These are phyloP conservation scores for Monascus purpureus DNA, from an alignment of 495 filamentous ascomycete species.

Conservation along the genomic window DNA sequence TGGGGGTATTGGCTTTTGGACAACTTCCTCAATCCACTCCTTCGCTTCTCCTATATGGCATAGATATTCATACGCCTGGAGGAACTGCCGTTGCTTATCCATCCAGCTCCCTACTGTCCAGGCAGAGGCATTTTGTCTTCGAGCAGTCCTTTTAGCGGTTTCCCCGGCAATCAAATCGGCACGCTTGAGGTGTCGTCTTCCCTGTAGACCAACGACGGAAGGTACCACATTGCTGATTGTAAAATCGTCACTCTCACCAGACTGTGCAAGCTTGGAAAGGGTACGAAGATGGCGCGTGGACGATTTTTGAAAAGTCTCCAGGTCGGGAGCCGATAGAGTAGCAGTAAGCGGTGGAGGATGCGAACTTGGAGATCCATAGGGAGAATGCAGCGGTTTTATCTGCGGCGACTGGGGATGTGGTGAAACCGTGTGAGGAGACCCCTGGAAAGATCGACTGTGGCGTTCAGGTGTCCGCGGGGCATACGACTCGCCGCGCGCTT, in stretches of 20 bases:
- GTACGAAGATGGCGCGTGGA: slow-evolving; percentile 80
- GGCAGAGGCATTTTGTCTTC: slow-evolving; percentile 39
- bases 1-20: slow-evolving; percentile 75
- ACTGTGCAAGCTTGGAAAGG: slow-evolving; percentile 71
- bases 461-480: slow-evolving; percentile 16
- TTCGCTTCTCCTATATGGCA: slow-evolving; percentile 99
- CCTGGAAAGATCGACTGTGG: slow-evolving; percentile 11
- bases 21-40: slow-evolving; percentile 96
- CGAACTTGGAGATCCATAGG: slow-evolving; percentile 25
- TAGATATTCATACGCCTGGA: slow-evolving; percentile 96
- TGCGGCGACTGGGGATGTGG: slow-evolving; percentile 22
- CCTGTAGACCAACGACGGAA: slow-evolving; percentile 77
- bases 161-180: slow-evolving; percentile 42
- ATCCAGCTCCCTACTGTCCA: slow-evolving; percentile 94
- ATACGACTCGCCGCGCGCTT: not conserved
- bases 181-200: slow-evolving; percentile 69
- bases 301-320: slow-evolving; percentile 66
- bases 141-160: slow-evolving; percentile 26
- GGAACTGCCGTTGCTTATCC: slow-evolving; percentile 92
- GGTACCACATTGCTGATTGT: slow-evolving; percentile 56
- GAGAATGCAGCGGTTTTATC: slow-evolving; percentile 24
- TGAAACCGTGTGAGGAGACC: slow-evolving; percentile 14
- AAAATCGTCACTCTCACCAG: slow-evolving; percentile 62
- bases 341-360: slow-evolving; percentile 28
- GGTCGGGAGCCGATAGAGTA: slow-evolving; percentile 50